Evolutionary conservation across 2,329 filamentous ascomycete species (phyloP).

Genomic region (Dactylellina cionopaga): DNA sequence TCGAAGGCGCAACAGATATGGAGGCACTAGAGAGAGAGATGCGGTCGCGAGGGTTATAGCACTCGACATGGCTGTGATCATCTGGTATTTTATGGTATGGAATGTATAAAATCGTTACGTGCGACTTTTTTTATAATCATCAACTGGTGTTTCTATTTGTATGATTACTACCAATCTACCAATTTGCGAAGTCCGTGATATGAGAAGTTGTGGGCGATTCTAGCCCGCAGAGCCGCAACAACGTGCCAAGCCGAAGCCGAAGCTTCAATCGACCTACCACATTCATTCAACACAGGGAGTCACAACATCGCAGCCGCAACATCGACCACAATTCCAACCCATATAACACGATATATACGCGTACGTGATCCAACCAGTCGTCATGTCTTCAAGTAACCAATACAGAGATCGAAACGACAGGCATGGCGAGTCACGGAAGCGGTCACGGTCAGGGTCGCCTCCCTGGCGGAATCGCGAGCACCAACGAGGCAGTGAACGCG

Average conservation of each 20-base stretch:
- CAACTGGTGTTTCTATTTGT: not conserved
- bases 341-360: slow-evolving; percentile 2
- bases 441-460: slow-evolving; percentile 44
- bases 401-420: slow-evolving; percentile 44
- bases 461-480: slow-evolving; percentile 42
- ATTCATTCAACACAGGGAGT: slow-evolving; percentile 19
- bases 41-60: slow-evolving; percentile 55
- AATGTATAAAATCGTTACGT: not conserved
- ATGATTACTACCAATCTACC: too few relatives aligned
- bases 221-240: slow-evolving; percentile 46
- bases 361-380: slow-evolving; percentile 14
- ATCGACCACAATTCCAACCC: slow-evolving; percentile 1
- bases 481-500: not conserved
- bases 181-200: too few relatives aligned
- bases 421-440: slow-evolving; percentile 39
- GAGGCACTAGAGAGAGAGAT: slow-evolving; percentile 57
- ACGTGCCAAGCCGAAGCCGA: slow-evolving; percentile 33
- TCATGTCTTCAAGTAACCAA: slow-evolving; percentile 48
- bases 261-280: slow-evolving; percentile 22
- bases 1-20: slow-evolving; percentile 57
- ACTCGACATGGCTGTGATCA: too few relatives aligned
- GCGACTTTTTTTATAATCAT: not conserved
- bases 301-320: slow-evolving; percentile 4
- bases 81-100: not conserved
- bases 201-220: not conserved